Percentiles rank a stretch among this genome's conserved stretches.
These are phyloP conservation scores for Bodo saltans DNA, from an alignment of 78 protist genomes.

Conservation along the genomic window DNA sequence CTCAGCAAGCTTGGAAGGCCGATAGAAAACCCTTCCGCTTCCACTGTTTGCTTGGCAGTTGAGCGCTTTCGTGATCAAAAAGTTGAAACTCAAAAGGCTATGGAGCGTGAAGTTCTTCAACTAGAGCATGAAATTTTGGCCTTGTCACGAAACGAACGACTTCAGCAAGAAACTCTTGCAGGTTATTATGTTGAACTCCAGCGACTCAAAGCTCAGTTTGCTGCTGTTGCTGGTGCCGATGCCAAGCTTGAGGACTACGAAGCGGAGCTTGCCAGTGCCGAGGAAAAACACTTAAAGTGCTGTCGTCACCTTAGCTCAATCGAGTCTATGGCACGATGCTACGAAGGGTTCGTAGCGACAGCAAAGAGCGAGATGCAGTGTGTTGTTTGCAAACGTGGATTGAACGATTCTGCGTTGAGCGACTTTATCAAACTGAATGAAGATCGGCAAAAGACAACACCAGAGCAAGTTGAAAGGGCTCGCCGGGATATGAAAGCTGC, in stretches of 20 bases:
- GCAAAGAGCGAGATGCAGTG: not conserved
- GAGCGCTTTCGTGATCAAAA: too few relatives aligned
- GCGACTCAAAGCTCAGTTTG: too few relatives aligned
- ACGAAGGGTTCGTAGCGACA: not conserved
- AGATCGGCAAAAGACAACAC: not conserved
- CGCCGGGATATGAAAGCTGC: not conserved
- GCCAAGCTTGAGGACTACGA: not conserved
- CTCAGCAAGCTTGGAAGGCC: too few relatives aligned
- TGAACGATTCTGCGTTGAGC: not conserved
- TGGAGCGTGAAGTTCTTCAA: too few relatives aligned
- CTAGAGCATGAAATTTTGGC: too few relatives aligned
- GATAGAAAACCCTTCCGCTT: too few relatives aligned
- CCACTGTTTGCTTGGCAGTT: too few relatives aligned
- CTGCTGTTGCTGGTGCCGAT: not conserved
- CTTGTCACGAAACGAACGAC: too few relatives aligned
- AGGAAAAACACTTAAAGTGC: not conserved
- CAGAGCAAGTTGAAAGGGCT: not conserved
- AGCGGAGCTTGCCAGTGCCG: not conserved
- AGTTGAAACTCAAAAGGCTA: too few relatives aligned
- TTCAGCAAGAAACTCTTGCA: too few relatives aligned
- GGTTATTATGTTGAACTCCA: too few relatives aligned
- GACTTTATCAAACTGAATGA: not conserved
- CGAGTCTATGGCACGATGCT: not conserved
- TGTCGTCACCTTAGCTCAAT: not conserved
- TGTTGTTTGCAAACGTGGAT: not conserved